These are phyloP conservation scores for Crinitomyces ghanaensis DNA, from an alignment of 805 yeast species.

Conservation along the genomic window DNA sequence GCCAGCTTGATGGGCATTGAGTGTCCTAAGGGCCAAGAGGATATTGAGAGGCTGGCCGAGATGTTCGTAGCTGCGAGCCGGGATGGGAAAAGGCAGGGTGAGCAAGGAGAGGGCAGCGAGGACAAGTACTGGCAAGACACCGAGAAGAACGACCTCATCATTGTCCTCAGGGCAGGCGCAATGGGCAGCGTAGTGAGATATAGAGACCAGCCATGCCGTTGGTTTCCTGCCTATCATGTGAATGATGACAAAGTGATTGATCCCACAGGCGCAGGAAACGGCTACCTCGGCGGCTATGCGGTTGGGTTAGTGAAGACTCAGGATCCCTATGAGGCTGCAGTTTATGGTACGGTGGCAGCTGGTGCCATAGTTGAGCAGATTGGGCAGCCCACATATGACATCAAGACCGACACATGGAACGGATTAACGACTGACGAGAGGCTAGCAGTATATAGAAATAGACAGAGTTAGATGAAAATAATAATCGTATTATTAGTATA, in stretches of 20 bases:
- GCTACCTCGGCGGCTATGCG: slow-evolving; percentile 73
- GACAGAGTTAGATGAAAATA: neutral
- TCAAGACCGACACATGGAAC: too few relatives aligned
- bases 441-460: too few relatives aligned
- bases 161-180: slow-evolving; percentile 68
- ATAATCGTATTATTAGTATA: neutral
- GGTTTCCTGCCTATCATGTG: slow-evolving; percentile 68
- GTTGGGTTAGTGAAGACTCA: slow-evolving; percentile 39
- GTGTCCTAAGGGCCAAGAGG: slow-evolving; percentile 31
- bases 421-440: too few relatives aligned
- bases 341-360: slow-evolving; percentile 67
- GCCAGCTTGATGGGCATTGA: slow-evolving; percentile 44
- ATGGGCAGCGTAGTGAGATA: slow-evolving; percentile 48
- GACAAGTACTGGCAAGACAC: neutral
- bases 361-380: slow-evolving; percentile 72
- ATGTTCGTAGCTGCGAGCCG: slow-evolving; percentile 27
- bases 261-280: slow-evolving; percentile 93
- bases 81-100: slow-evolving; percentile 14
- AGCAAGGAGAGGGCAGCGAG: neutral
- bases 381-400: slow-evolving; percentile 63
- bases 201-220: slow-evolving; percentile 16
- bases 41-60: slow-evolving; percentile 34
- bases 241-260: slow-evolving; percentile 44
- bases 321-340: slow-evolving; percentile 38
- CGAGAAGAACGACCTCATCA: slow-evolving; percentile 4